A percentile compares a stretch with the other conserved stretches of the same genome.
These are phyloP conservation scores for Aspergillus heteromorphus DNA, from an alignment of 495 filamentous ascomycete species.

Conservation along the genomic window DNA sequence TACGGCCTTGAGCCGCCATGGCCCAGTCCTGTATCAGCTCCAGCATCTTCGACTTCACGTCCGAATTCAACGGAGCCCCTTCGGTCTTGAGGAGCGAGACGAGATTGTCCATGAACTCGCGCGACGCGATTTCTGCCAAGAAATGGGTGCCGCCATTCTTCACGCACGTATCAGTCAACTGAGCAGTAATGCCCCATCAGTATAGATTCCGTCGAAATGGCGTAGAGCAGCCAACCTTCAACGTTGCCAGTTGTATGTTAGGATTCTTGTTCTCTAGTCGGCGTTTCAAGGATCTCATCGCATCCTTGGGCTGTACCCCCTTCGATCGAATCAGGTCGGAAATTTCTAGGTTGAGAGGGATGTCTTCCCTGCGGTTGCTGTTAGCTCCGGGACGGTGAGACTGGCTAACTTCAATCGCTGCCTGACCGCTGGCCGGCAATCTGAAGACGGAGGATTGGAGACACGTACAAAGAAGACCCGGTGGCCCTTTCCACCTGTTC, in stretches of 20 bases:
- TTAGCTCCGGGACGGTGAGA: background rate
- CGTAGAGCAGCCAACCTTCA: conserved; percentile 58
- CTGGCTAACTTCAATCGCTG: conserved; percentile 4
- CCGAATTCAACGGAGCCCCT: conserved; percentile 67
- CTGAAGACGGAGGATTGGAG: background rate
- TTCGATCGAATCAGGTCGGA: conserved; percentile 95
- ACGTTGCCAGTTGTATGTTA: conserved; percentile 86
- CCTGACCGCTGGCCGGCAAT: background rate
- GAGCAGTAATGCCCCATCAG: conserved; percentile 12
- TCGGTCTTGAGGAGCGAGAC: conserved; percentile 83
- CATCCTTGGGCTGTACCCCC: conserved; percentile 92
- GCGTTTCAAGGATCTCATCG: conserved; percentile 91
- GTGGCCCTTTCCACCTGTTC: conserved; percentile 96
- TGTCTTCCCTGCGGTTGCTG: conserved; percentile 71
- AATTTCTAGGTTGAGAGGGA: conserved; percentile 93
- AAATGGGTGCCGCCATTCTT: conserved; percentile 99
- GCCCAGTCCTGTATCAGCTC: conserved; percentile 94
- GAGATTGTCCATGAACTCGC: conserved; percentile 97
- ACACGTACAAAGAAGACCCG: conserved; percentile 75
- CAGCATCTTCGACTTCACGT: conserved; percentile 84
- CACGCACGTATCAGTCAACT: conserved; percentile 95
- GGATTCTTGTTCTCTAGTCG: conserved; percentile 95
- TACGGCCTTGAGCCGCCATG: conserved; percentile 78
- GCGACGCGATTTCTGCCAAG: conserved; percentile 85
- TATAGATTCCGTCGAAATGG: background rate